phyloP scores from a whole-genome alignment of 768 basidiomycete genomes.

The Tricholoma matsutake region DNA sequence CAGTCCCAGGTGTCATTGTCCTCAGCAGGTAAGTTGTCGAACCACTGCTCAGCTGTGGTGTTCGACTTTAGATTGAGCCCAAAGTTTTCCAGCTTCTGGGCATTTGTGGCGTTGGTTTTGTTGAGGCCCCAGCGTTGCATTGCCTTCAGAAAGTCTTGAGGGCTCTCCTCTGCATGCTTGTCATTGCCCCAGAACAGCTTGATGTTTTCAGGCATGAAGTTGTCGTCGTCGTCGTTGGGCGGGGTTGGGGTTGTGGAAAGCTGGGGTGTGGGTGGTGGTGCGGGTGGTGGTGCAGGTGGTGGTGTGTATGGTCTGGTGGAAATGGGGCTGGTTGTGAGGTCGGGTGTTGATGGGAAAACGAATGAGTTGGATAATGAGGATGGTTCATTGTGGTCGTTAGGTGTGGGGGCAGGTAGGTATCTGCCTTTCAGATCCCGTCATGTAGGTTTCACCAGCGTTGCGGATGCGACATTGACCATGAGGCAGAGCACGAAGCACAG shows the following conservation, averaged over 20 bases:
- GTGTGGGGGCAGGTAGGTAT: not conserved
- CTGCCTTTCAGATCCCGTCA: not conserved
- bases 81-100: slow-evolving; percentile 7
- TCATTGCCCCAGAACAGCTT: not conserved
- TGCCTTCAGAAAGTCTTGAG: slow-evolving; percentile 19
- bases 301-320: not conserved
- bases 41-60: slow-evolving; percentile 13
- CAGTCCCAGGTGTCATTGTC: slow-evolving; percentile 13
- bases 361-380: not conserved
- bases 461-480: not conserved
- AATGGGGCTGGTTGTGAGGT: not conserved
- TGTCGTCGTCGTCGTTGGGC: not conserved
- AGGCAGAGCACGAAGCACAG: not conserved
- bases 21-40: not conserved
- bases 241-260: not conserved
- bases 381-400: not conserved
- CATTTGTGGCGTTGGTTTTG: slow-evolving; percentile 2
- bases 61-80: slow-evolving; percentile 9
- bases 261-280: no score
- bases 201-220: not conserved
- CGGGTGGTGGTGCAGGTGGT: not conserved
- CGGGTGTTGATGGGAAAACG: not conserved
- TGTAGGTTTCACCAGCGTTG: not conserved
- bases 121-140: slow-evolving; percentile 6
- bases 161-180: slow-evolving; percentile 4